These are phyloP conservation scores for Euphorbia peplus DNA, from an alignment of 345 rosid genomes.

Conservation along the genomic window DNA sequence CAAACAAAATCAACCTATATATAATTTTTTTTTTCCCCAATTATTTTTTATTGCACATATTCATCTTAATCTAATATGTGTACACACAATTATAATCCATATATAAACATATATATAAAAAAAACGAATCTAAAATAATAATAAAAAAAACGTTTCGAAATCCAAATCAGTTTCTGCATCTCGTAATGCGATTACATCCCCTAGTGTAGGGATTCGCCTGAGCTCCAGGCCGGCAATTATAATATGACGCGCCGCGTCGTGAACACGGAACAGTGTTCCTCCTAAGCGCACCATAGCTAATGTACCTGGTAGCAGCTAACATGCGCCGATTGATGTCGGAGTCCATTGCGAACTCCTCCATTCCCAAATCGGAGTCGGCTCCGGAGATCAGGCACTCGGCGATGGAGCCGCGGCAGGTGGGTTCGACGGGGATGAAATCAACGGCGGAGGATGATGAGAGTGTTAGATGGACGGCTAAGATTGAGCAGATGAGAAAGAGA, in stretches of 20 bases:
- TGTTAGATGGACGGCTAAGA: constrained; percentile 42
- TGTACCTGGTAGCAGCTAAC: constrained; percentile 21
- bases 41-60: not conserved
- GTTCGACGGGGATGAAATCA: constrained; percentile 37
- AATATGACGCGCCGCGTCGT: constrained; percentile 34
- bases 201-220: constrained; percentile 34
- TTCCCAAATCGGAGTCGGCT: constrained; percentile 1
- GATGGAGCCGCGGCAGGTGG: constrained; percentile 31
- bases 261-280: constrained; percentile 37
- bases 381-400: constrained; percentile 28
- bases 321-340: constrained; percentile 26
- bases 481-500: constrained; percentile 29
- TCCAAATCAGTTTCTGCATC: constrained; percentile 18
- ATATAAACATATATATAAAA: constrained; percentile 5
- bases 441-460: constrained; percentile 26
- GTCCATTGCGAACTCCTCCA: constrained; percentile 34
- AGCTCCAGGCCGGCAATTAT: constrained; percentile 33
- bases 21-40: not conserved
- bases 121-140: not conserved
- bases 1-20: not conserved
- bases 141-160: not conserved
- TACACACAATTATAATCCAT: not conserved
- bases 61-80: not conserved
- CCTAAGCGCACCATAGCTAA: constrained; percentile 36
- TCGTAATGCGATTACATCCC: constrained; percentile 29